Evolutionary conservation across 2,329 filamentous ascomycete species (phyloP), one percentile per base, ranked within the genome.

Genomic region (Sordariomycetes sp.): DNA sequence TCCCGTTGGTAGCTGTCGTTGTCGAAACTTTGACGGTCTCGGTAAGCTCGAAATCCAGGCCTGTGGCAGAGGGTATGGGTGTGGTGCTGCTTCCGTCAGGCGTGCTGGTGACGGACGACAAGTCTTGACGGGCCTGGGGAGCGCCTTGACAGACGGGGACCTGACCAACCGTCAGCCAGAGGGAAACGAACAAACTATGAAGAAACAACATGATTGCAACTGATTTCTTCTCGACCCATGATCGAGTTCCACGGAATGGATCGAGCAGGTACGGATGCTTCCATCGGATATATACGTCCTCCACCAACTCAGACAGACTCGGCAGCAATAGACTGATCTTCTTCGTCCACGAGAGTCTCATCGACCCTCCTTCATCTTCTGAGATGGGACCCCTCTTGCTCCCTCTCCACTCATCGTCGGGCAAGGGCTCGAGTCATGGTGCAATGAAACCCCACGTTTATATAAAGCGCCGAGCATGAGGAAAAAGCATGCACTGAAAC

Each of bases 1-100:
- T 65, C 57, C 65, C 68, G 22, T 65, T 66, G 22, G 62, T 56
- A 1, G 58, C 63, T 10, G 56, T 56, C 54, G 57, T 66, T 13
- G 64, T 67, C 50, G 59, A 63, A 28, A 66, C 62, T 12, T 61
- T 60, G 45, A 65, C 64, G 6, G 64, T 64, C 51, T 64, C 62
- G 28, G 58, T 65, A 2, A 48, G 20, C 6, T 25, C 32, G 34
- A 52, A 56, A 17, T 50, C 45, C 8, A 50, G n/a, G n/a, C 12
- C 10, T 22, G n/a, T 50, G 13, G 45, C 25, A 20, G 53, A 45
- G 10, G 32, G 53, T 36, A n/a, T 20, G 7, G 53, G 24, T 24
- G 36, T 25, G 50, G 28, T 20, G 22, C 10, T 15, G 17, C 6
- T 45, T 45, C 17, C 39, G 39, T n/a, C 15, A 17, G n/a, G 7